Conservation (phyloP, 139 green algal genomes). For the Deuterostichococcus epilithicus region DNA sequence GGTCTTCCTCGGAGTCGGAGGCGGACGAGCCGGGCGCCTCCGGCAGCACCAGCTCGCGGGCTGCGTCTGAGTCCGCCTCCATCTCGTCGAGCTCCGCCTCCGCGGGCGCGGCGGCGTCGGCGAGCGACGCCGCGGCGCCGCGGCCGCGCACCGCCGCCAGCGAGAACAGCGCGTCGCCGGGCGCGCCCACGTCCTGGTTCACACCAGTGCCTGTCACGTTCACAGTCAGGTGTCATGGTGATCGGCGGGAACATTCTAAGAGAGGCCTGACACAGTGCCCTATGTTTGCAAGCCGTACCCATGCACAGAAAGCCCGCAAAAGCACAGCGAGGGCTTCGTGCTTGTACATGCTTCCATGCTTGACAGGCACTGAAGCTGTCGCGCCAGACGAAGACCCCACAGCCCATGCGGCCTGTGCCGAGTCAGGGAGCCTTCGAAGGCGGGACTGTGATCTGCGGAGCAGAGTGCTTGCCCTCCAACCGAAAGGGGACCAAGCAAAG, state of each 20-base stretch:
- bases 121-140: constrained; percentile 6
- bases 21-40: neutral
- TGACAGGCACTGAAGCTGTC: too few species aligned
- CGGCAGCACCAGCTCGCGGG: neutral
- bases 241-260: too few species aligned
- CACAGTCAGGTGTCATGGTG: too few species aligned
- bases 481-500: neutral
- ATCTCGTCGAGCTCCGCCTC: constrained; percentile 19
- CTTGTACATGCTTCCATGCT: too few species aligned
- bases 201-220: constrained; percentile 52
- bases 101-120: constrained; percentile 2
- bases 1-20: neutral
- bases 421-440: neutral
- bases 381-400: too few species aligned
- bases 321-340: too few species aligned
- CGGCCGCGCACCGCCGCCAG: constrained; percentile 17
- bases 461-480: neutral
- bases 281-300: too few species aligned
- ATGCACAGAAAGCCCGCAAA: too few species aligned
- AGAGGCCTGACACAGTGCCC: too few species aligned
- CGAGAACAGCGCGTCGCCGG: constrained; percentile 41
- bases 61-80: constrained; percentile 7
- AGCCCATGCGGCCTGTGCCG: too few species aligned
- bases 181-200: constrained; percentile 23
- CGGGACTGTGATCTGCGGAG: neutral